Evolutionary conservation across 305 asterid genomes (phyloP).

Genomic region (Galium porrigens): DNA sequence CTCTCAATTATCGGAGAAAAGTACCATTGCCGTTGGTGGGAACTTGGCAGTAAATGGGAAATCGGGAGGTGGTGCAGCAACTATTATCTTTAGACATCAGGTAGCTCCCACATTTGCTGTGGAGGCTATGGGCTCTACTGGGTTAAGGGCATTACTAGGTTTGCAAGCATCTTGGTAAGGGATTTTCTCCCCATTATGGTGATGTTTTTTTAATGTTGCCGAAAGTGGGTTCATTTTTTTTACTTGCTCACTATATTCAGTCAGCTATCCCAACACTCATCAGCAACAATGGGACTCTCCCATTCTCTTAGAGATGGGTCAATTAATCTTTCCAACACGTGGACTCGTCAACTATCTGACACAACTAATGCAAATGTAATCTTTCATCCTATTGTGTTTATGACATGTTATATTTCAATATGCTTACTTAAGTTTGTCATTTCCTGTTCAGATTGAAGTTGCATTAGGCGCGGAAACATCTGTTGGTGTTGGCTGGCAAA

Average conservation of each 20-base stretch:
- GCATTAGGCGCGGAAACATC: conserved; percentile 72
- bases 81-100: conserved; percentile 59
- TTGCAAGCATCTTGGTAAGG: conserved; percentile 68
- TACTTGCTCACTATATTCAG: conserved; percentile 18
- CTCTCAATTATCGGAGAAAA: conserved; percentile 57
- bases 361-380: conserved; percentile 65
- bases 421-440: neutral
- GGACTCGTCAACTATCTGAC: conserved; percentile 82
- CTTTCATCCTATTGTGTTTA: neutral
- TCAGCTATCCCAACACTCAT: conserved; percentile 55
- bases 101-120: conserved; percentile 57
- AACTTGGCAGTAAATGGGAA: conserved; percentile 52
- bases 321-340: conserved; percentile 65
- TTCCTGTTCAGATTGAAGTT: conserved; percentile 57
- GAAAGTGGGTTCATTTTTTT: conserved; percentile 8
- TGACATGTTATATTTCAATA: neutral
- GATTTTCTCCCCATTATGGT: conserved; percentile 5
- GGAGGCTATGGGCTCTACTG: conserved; percentile 67
- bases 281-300: conserved; percentile 65
- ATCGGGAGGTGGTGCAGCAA: conserved; percentile 75
- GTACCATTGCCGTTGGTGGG: conserved; percentile 63
- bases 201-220: conserved; percentile 5
- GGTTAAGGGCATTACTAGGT: conserved; percentile 68
- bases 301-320: conserved; percentile 83
- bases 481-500: conserved; percentile 81